A percentile compares a stretch with the other conserved stretches of the same genome.
These are phyloP conservation scores for Plasmodium inui DNA, from an alignment of 169 alveolate genomes.

Conservation along the genomic window DNA sequence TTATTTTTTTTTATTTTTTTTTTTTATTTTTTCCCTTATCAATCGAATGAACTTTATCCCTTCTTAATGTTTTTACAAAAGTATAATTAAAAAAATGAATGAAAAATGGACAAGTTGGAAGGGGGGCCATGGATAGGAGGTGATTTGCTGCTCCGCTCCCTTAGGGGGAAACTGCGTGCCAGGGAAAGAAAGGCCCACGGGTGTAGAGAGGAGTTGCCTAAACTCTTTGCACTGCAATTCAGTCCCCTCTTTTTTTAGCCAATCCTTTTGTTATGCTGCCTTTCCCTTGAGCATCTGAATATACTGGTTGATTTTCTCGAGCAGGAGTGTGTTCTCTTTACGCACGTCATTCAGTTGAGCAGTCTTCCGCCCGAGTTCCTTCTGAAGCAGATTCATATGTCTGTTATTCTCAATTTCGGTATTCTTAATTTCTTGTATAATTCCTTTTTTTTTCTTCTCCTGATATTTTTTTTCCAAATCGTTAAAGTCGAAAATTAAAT, in stretches of 20 bases:
- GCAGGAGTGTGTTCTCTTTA: slow-evolving; percentile 17
- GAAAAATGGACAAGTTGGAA: not conserved
- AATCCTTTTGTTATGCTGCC: not conserved
- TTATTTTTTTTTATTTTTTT: no score
- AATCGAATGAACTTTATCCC: not conserved
- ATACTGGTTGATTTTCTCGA: slow-evolving; percentile 23
- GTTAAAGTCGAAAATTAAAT: slow-evolving; percentile 43
- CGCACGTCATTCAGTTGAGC: slow-evolving; percentile 22
- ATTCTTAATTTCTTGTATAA: slow-evolving; percentile 53
- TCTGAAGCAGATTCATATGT: slow-evolving; percentile 6
- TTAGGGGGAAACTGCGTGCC: not conserved
- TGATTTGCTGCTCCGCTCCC: no score
- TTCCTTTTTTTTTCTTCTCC: slow-evolving; percentile 60
- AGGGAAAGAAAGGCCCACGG: not conserved
- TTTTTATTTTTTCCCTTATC: not conserved
- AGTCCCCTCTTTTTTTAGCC: not conserved
- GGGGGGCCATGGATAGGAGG: no score
- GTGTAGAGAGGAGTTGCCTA: not conserved
- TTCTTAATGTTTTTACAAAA: slow-evolving; percentile 1
- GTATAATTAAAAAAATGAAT: not conserved
- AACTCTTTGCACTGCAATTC: not conserved
- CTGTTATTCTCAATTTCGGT: slow-evolving; percentile 30
- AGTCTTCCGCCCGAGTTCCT: slow-evolving; percentile 3
- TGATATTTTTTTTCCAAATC: slow-evolving; percentile 70
- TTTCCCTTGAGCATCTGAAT: slow-evolving; percentile 20